Base-by-base conservation (phyloP, 495 filamentous ascomycete genomes). In the Lasiosphaeria hispida region DNA sequence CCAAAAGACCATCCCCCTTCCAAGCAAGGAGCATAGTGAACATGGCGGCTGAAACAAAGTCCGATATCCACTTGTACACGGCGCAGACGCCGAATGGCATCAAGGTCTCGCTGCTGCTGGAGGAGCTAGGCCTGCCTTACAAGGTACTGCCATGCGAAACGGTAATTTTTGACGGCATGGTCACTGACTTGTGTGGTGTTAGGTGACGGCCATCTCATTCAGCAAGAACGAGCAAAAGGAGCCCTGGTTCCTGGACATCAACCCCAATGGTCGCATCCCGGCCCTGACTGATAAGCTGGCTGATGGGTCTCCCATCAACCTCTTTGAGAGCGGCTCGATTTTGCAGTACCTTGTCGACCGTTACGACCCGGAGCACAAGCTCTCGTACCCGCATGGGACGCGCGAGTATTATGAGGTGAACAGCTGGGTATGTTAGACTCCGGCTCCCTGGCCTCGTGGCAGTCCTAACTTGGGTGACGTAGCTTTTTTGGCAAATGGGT, bases 261-360 rank as follows among this genome's bases (percentile, higher is more conserved):
- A 96, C 74, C 92, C 92, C 52, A 96, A 97, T 67, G 92, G 92
- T 63, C 90, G 93, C 56, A 96, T 96, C 63, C 92, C 92, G n/a
- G 92, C 92, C 13, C 63, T 97, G 19, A 92, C 88, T 19, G 93
- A 96, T 69, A 84, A 80, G 10, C 84, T 87, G 65, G 62, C 69
- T 1, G 87, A 94, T 68, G 90, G 91, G 55, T 77, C 87, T 63
- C 73, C 75, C 35, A 91, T 96, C 71, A 75, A 80, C 14, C 62
- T 96, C 4, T 96, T 96, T 65, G 92, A 96, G 71, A 88, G 83
- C 59, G 92, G 90, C 49, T 78, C 86, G 55, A 95, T 96, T 66
- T 77, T 96, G 78, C 86, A 92, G 64, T 97, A 96, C 70, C 81
- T 97, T 7, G 84, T 87, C 42, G 84, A 88, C 30, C 77, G 80